Evolutionary conservation across 495 filamentous ascomycete genomes (phyloP).

Genomic region (Entonaema liquescens): DNA sequence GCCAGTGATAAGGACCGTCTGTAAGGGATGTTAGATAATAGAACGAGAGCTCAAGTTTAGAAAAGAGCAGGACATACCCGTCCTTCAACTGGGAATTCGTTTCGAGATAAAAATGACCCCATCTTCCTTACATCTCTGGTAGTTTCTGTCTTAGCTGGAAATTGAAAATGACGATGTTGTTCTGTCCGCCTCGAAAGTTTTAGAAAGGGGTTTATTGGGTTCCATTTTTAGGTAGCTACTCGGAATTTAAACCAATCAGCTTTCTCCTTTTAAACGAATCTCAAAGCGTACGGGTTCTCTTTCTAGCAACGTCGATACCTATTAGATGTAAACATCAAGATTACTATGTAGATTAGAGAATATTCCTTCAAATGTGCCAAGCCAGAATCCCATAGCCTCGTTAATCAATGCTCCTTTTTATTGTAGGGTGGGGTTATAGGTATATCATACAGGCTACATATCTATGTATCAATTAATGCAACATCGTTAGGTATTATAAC

Average conservation of each 20-base stretch:
- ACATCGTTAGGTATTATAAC: too few relatives aligned
- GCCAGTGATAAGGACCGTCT: constrained; percentile 83
- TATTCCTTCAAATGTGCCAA: too few relatives aligned
- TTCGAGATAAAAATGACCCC: constrained; percentile 40
- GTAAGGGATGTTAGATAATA: constrained; percentile 6
- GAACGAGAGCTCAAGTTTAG: not conserved
- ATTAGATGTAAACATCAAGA: too few relatives aligned
- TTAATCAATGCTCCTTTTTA: too few relatives aligned
- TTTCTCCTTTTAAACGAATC: not conserved
- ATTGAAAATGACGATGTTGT: not conserved
- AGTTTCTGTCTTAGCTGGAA: not conserved
- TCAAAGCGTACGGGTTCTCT: too few relatives aligned
- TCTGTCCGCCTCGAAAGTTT: not conserved
- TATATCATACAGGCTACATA: too few relatives aligned
- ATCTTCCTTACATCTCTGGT: not conserved
- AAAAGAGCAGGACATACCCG: constrained; percentile 59
- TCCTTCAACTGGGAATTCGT: constrained; percentile 76
- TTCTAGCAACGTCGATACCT: too few relatives aligned
- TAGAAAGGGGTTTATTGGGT: not conserved
- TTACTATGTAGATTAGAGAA: too few relatives aligned
- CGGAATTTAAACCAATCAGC: not conserved
- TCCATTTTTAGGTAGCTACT: not conserved
- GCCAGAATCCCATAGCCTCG: too few relatives aligned
- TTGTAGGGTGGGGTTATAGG: too few relatives aligned
- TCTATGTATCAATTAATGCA: too few relatives aligned